Evolutionary conservation across 139 green algal genomes (phyloP).

Genomic region (Tetradesmus lagerheimii): DNA sequence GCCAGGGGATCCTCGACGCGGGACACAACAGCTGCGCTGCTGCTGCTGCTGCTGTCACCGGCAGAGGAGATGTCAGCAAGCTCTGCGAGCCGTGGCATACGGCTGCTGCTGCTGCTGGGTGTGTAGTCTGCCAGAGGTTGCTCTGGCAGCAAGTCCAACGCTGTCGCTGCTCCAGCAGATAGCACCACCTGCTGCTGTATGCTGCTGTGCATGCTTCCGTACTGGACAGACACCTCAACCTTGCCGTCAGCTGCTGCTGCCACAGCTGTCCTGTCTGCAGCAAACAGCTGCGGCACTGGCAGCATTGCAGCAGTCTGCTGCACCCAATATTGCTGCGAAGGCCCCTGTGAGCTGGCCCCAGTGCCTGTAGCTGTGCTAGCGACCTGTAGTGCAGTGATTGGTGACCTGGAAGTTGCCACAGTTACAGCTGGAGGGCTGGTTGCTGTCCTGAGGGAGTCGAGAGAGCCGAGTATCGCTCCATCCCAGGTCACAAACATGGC

Average conservation of each 20-base stretch:
- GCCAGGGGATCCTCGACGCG: constrained; percentile 60
- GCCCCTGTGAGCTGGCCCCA: neutral
- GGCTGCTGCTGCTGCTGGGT: neutral
- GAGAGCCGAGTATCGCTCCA: constrained; percentile 80
- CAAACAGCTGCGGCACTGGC: neutral
- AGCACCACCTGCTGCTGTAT: neutral
- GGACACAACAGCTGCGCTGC: neutral
- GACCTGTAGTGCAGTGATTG: neutral
- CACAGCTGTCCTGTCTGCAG: neutral
- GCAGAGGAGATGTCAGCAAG: neutral
- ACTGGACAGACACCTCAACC: neutral
- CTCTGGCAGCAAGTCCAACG: too few species aligned
- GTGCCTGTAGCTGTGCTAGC: too few species aligned
- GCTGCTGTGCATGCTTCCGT: neutral
- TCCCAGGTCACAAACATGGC: constrained; percentile 90
- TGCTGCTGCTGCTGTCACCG: neutral
- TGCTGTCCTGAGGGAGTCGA: constrained; percentile 40
- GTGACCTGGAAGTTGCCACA: neutral
- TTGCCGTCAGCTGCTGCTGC: neutral
- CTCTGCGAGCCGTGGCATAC: neutral
- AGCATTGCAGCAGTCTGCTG: neutral
- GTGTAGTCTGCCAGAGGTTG: neutral
- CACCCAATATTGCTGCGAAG: neutral
- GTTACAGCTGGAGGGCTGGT: neutral
- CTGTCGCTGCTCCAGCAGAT: neutral